Percentiles rank a stretch among this genome's conserved stretches.
Evolutionary conservation across 306 rosid genomes (phyloP).

Genomic region (Sesbania bispinosa): DNA sequence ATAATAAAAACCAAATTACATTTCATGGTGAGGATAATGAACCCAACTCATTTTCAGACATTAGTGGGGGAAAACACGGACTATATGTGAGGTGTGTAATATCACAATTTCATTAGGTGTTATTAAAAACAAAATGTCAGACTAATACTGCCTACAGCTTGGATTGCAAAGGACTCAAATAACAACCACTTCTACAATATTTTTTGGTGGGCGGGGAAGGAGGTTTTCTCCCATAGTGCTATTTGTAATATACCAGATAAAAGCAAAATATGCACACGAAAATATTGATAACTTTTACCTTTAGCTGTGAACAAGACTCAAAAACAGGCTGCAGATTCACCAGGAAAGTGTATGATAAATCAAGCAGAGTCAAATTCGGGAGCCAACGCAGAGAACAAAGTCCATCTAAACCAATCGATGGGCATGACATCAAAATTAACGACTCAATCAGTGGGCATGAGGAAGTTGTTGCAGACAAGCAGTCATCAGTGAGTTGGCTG

Average conservation of each 20-base stretch:
- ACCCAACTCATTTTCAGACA: not conserved
- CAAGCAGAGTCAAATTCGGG: constrained; percentile 65
- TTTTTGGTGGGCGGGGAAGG: not conserved
- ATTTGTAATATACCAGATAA: not conserved
- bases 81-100: not conserved
- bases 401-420: constrained; percentile 79
- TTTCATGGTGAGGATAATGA: not conserved
- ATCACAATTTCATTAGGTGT: not conserved
- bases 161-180: not conserved
- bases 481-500: constrained; percentile 87
- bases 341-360: constrained; percentile 92
- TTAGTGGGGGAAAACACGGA: not conserved
- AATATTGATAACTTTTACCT: constrained; percentile 43
- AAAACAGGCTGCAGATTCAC: constrained; percentile 83
- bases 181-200: not conserved
- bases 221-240: not conserved
- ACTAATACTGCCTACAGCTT: not conserved
- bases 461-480: constrained; percentile 87
- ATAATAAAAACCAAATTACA: not conserved
- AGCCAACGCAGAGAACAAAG: constrained; percentile 73
- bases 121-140: not conserved
- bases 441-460: constrained; percentile 84
- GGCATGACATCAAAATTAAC: constrained; percentile 91
- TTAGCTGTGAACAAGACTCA: constrained; percentile 76
- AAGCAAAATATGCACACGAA: not conserved